Percentiles rank a stretch among this genome's conserved stretches.
Conservation (phyloP, 2,329 filamentous ascomycete species). For the Neobulgaria alba region DNA sequence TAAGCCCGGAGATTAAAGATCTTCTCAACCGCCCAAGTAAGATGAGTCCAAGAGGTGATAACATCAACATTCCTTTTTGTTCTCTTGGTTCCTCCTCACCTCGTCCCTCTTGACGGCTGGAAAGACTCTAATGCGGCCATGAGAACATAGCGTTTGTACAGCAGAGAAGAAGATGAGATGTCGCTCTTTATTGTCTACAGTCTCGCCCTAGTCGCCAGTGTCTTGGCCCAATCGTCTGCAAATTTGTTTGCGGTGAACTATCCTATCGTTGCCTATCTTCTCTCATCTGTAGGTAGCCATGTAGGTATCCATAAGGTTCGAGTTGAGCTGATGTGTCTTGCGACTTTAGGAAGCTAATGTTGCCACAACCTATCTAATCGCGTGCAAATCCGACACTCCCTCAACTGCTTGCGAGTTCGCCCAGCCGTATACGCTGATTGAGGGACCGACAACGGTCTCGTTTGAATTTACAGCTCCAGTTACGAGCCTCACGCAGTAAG, state of each 20-base stretch:
- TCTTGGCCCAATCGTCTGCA: not conserved
- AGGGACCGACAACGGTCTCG: constrained; percentile 11
- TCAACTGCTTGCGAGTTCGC: constrained; percentile 11
- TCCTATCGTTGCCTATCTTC: constrained; percentile 12
- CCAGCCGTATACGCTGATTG: constrained; percentile 15
- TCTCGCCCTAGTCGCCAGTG: not conserved
- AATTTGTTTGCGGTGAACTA: constrained; percentile 9
- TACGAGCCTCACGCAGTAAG: not conserved
- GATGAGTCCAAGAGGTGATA: too few relatives aligned
- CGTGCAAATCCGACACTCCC: constrained; percentile 6
- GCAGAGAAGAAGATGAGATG: too few relatives aligned
- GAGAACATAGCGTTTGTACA: too few relatives aligned
- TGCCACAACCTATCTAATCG: constrained; percentile 15
- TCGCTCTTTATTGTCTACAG: not conserved
- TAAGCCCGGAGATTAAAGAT: too few relatives aligned
- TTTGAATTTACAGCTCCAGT: constrained; percentile 10
- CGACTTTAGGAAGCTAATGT: constrained; percentile 7
- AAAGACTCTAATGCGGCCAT: too few relatives aligned
- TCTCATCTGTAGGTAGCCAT: constrained; percentile 8
- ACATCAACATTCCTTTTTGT: too few relatives aligned
- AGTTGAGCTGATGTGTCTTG: not conserved
- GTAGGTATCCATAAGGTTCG: too few relatives aligned
- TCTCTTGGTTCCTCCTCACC: too few relatives aligned
- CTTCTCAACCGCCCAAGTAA: too few relatives aligned
- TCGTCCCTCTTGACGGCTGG: too few relatives aligned